Conservation (phyloP, 805 yeast genomes). For the Wickerhamomyces silvicola region DNA sequence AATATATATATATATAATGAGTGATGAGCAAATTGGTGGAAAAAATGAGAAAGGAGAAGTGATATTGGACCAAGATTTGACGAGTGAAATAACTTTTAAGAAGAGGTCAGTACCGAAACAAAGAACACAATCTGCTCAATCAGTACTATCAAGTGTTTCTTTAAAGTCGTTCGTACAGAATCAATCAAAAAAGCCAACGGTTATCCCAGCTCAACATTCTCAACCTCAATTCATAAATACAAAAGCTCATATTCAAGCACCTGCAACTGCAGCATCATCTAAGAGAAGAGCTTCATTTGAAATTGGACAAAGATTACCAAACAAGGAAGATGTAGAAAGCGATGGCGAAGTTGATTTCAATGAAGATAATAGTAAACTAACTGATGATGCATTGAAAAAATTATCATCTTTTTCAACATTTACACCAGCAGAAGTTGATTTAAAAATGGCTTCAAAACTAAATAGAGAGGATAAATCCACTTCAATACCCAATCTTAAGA, state of each 20-base stretch:
- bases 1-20: no score
- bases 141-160: conserved; percentile 52
- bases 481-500: no score
- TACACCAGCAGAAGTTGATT: conserved; percentile 23
- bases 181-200: conserved; percentile 30
- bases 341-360: conserved; percentile 23
- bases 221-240: conserved; percentile 23
- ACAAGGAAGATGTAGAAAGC: conserved; percentile 21
- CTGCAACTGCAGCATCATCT: conserved; percentile 31
- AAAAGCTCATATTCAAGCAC: conserved; percentile 34
- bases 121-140: conserved; percentile 33
- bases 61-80: conserved; percentile 62
- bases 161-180: conserved; percentile 48
- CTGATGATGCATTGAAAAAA: conserved; percentile 33
- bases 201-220: conserved; percentile 11
- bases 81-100: conserved; percentile 58
- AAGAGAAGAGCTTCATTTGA: conserved; percentile 25
- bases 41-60: conserved; percentile 43
- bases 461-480: conserved; percentile 3
- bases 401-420: conserved; percentile 25
- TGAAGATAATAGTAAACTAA: conserved; percentile 28
- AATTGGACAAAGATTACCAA: conserved; percentile 28
- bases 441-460: conserved; percentile 5
- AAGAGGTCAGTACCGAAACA: conserved; percentile 55
- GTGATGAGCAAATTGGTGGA: no score